A percentile compares a stretch with the other conserved stretches of the same genome.
phyloP scores from a whole-genome alignment of 768 basidiomycete genomes.

The Holtermanniella nyarrowii region DNA sequence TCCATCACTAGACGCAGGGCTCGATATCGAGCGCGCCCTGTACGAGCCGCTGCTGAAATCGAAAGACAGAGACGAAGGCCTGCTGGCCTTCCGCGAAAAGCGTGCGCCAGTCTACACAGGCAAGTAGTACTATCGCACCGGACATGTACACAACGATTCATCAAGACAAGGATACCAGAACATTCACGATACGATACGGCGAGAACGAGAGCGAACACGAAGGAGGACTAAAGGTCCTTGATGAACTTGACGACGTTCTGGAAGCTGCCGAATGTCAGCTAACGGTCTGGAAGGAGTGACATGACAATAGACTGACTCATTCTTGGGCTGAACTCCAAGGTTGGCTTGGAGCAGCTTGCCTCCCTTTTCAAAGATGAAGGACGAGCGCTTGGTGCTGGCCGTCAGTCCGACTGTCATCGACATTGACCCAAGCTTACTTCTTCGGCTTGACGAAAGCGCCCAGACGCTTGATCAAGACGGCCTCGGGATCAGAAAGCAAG shows the following conservation, averaged over 20 bases:
- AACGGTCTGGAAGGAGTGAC: background rate
- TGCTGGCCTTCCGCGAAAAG: constrained; percentile 78
- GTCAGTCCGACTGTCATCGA: background rate
- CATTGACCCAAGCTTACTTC: constrained; percentile 45
- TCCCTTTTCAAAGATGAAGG: constrained; percentile 77
- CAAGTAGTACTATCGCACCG: constrained; percentile 49
- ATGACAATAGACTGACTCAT: constrained; percentile 49
- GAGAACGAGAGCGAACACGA: too few species aligned
- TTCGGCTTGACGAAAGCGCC: constrained; percentile 59
- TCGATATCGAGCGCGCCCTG: constrained; percentile 80
- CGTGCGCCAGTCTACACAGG: constrained; percentile 68
- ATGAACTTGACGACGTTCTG: constrained; percentile 60
- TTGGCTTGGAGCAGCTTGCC: constrained; percentile 78
- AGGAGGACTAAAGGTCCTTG: constrained; percentile 47
- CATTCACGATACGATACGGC: too few species aligned
- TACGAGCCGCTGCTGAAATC: constrained; percentile 69
- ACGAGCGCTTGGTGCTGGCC: constrained; percentile 70
- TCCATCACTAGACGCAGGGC: constrained; percentile 60
- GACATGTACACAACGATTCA: too few species aligned
- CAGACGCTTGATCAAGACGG: constrained; percentile 63
- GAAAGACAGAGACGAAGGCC: constrained; percentile 69
- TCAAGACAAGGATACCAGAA: too few species aligned
- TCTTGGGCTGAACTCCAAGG: constrained; percentile 73
- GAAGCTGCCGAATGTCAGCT: constrained; percentile 44
- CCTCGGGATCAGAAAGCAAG: constrained; percentile 80